Conservation (phyloP, 2,329 filamentous ascomycete species). For the Monilinia laxa region DNA sequence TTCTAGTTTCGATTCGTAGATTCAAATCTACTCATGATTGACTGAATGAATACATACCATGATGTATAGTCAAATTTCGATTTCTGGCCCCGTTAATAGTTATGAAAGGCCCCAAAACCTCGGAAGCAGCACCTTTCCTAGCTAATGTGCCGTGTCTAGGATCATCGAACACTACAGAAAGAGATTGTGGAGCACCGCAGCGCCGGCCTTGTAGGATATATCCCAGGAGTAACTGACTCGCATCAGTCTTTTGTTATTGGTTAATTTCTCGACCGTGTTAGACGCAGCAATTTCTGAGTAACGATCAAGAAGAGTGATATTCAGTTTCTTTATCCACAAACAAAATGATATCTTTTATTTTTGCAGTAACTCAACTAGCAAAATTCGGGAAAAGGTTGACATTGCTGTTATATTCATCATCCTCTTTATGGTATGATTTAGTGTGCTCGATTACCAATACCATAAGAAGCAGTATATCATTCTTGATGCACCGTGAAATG, state of each 20-base stretch:
- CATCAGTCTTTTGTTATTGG: neutral
- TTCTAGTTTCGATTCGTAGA: neutral
- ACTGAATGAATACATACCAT: neutral
- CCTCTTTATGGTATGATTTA: no score
- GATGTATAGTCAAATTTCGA: neutral
- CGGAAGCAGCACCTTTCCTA: no score
- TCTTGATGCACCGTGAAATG: neutral
- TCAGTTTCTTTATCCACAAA: neutral
- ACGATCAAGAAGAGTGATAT: neutral
- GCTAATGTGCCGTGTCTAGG: neutral
- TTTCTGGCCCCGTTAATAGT: neutral
- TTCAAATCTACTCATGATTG: neutral
- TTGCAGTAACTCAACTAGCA: no score
- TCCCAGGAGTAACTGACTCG: neutral
- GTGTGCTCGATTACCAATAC: no score
- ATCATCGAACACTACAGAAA: neutral
- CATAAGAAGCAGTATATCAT: neutral
- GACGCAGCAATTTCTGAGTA: neutral
- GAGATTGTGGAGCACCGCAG: neutral
- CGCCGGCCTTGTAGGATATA: no score
- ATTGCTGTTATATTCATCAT: no score
- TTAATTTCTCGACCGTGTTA: neutral
- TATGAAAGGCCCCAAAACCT: no score
- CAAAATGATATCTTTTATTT: neutral
- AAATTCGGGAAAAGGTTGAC: no score